phyloP scores from a whole-genome alignment of 257 asterid species.

The Oldenlandia corymbosa region DNA sequence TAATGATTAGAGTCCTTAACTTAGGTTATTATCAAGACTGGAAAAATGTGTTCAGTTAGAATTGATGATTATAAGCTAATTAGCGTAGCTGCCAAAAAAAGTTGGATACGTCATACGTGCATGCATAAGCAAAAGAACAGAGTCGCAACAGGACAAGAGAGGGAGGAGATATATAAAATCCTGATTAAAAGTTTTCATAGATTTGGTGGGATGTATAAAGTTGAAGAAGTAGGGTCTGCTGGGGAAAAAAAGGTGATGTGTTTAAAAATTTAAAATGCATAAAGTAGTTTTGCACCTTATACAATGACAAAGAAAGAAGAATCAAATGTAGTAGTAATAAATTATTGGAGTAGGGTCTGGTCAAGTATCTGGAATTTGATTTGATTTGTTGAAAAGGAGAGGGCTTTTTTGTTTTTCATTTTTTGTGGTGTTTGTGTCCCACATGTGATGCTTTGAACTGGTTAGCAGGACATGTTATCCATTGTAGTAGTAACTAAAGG shows the following conservation, averaged over 20 bases:
- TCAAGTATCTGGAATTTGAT: constrained; percentile 23
- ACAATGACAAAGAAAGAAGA: neutral
- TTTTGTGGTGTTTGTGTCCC: constrained; percentile 11
- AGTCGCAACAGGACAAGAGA: constrained; percentile 5
- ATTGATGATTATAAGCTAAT: neutral
- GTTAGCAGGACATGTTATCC: constrained; percentile 31
- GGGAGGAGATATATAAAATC: neutral
- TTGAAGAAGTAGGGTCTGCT: constrained; percentile 2
- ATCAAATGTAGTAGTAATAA: too few species aligned
- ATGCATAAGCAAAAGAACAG: neutral
- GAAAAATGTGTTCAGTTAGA: neutral
- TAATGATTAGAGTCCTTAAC: too few species aligned
- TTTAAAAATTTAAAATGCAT: too few species aligned
- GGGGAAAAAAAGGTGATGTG: neutral
- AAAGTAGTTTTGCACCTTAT: neutral
- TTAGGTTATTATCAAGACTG: too few species aligned
- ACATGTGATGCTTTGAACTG: constrained; percentile 23
- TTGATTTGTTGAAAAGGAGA: constrained; percentile 26
- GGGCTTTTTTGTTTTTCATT: neutral
- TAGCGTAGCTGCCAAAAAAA: neutral
- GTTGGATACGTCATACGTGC: neutral
- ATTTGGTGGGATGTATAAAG: constrained; percentile 10
- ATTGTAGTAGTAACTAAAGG: neutral
- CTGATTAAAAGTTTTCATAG: constrained; percentile 1
- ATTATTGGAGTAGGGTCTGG: constrained; percentile 29